A percentile compares a stretch with the other conserved stretches of the same genome.
Evolutionary conservation across 495 filamentous ascomycete genomes (phyloP).

Genomic region (Hypoxylon subgilvum): DNA sequence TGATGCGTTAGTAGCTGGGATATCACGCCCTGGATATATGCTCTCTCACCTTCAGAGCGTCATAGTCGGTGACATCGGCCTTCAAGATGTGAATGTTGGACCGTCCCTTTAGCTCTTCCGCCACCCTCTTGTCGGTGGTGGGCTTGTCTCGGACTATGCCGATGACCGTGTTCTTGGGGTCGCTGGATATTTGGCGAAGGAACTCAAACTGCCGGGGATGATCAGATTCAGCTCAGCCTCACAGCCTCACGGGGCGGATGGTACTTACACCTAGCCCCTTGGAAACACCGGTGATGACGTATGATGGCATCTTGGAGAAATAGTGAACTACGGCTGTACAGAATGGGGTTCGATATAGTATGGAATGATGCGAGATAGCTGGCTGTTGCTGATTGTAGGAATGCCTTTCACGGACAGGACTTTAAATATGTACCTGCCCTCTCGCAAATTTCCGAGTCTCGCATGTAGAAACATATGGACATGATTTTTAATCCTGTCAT

Average conservation of each 20-base stretch:
- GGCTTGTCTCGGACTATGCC: slow-evolving; percentile 46
- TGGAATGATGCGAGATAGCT: no score
- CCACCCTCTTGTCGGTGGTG: slow-evolving; percentile 36
- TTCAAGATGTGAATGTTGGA: slow-evolving; percentile 51
- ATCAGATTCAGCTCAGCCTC: neutral
- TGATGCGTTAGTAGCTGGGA: slow-evolving; percentile 1
- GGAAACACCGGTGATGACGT: slow-evolving; percentile 1
- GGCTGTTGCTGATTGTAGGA: no score
- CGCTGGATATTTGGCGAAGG: slow-evolving; percentile 37
- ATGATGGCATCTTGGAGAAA: neutral
- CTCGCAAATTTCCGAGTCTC: neutral
- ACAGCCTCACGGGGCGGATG: neutral
- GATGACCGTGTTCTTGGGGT: slow-evolving; percentile 41
- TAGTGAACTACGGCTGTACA: neutral
- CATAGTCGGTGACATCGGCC: slow-evolving; percentile 49
- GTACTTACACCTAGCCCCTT: neutral
- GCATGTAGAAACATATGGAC: neutral
- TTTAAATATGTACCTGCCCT: neutral
- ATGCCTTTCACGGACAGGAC: no score
- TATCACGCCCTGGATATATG: neutral
- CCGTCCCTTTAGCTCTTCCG: slow-evolving; percentile 33
- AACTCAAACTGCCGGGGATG: slow-evolving; percentile 17
- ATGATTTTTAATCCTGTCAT: no score
- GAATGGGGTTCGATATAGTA: neutral
- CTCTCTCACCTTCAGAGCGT: slow-evolving; percentile 41